Evolutionary conservation across 257 asterid genomes (phyloP).

Genomic region (Solanum raphanifolium): DNA sequence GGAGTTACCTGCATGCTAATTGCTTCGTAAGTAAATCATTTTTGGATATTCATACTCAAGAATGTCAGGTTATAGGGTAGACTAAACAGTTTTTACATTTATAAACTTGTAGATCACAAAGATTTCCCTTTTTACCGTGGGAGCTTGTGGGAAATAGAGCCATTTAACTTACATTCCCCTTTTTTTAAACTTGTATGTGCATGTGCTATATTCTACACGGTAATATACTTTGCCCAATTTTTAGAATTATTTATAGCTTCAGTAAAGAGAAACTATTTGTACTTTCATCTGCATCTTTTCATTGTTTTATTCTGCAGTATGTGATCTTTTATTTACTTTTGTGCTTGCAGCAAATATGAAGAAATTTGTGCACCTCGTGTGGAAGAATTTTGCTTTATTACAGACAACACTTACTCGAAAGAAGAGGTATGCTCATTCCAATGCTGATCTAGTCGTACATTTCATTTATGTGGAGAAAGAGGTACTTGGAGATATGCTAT

Average conservation of each 20-base stretch:
- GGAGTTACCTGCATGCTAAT: conserved; percentile 99
- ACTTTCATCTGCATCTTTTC: neutral
- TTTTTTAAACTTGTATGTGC: neutral
- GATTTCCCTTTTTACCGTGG: neutral
- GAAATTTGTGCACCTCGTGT: conserved; percentile 94
- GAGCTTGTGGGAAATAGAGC: neutral
- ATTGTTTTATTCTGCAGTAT: neutral
- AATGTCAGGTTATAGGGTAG: neutral
- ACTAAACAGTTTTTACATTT: neutral
- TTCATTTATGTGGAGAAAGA: neutral
- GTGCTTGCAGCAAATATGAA: conserved; percentile 70
- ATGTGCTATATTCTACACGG: neutral
- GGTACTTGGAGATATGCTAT: neutral
- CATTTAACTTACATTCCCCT: neutral
- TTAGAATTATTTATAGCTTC: neutral
- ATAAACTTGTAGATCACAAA: neutral
- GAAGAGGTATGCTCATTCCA: conserved; percentile 55
- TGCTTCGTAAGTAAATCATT: conserved; percentile 67
- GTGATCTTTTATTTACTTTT: conserved; percentile 12
- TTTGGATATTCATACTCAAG: neutral
- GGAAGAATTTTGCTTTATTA: conserved; percentile 88
- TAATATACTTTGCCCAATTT: neutral
- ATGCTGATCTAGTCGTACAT: neutral
- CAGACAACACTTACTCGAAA: conserved; percentile 80
- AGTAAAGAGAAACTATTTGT: neutral